Conservation (phyloP, 2,329 filamentous ascomycete genomes). For the Alternaria sp. region DNA sequence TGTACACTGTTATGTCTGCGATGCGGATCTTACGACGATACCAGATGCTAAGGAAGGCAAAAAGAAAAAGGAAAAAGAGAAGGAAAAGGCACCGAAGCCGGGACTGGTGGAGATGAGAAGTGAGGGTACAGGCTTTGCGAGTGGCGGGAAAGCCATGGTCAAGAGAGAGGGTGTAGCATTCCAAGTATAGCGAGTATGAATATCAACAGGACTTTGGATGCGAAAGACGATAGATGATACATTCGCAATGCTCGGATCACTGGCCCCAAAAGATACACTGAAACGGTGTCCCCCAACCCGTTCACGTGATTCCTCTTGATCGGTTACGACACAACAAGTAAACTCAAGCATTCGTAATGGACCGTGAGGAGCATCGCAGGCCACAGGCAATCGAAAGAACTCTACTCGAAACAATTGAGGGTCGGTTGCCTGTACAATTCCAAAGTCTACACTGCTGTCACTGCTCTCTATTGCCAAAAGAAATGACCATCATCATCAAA, state of each 20-base stretch:
- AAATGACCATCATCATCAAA: too few relatives aligned
- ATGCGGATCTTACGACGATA: slow-evolving; percentile 70
- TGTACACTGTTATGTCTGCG: slow-evolving; percentile 85
- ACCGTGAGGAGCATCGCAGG: too few relatives aligned
- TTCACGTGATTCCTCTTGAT: too few relatives aligned
- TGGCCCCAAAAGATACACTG: background rate
- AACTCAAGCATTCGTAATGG: too few relatives aligned
- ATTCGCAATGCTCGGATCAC: background rate
- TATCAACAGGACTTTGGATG: background rate
- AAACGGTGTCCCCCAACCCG: too few relatives aligned
- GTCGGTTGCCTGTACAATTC: too few relatives aligned
- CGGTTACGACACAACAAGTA: too few relatives aligned
- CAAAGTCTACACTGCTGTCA: too few relatives aligned
- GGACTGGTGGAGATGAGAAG: slow-evolving; percentile 82
- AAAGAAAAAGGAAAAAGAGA: slow-evolving; percentile 61
- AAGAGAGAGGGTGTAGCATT: slow-evolving; percentile 82
- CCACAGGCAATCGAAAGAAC: too few relatives aligned
- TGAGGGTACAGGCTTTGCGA: slow-evolving; percentile 92
- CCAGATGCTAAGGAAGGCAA: slow-evolving; percentile 39
- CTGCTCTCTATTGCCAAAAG: too few relatives aligned
- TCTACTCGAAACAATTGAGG: too few relatives aligned
- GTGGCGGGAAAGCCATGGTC: slow-evolving; percentile 82
- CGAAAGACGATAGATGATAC: background rate
- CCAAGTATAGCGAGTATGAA: slow-evolving; percentile 57
- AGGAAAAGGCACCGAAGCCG: slow-evolving; percentile 69